Evolutionary conservation across 371 early-diverging fungal genomes (phyloP), one percentile per base, ranked within the genome.

Genomic region (Syncephalastrum sp.): DNA sequence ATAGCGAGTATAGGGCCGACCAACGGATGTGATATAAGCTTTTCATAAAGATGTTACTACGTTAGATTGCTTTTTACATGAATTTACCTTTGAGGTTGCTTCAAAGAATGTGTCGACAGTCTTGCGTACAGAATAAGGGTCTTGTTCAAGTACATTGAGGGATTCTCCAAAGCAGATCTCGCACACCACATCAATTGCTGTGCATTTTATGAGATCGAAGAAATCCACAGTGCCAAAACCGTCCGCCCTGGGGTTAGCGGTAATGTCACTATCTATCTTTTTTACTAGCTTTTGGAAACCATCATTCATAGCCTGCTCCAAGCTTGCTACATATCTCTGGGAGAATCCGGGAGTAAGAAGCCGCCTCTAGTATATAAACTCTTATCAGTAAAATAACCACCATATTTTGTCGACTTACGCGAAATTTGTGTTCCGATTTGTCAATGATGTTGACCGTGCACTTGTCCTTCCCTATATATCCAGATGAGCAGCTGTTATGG

Each of bases 281-380:
- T 48, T 43, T 1, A 72, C 17, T 24, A 75, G 43, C 3, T 27
- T 46, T 15, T 61, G 17, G 3, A 60, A 57, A 4, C 50, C 51
- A 0, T 44, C n/a, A 7, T 27, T 29, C 64, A 77, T 67, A 14
- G 60, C 54, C 0, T 60, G 68, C 50, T 77, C 75, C 14, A 77
- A 57, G 5, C 70, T 62, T 5, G 54, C 63, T 7, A 77, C 63
- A 47, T 74, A 75, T n/a, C 58, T 61, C 23, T 69, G 42, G 3
- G 72, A 68, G 43, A 77, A 77, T 1, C 75, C 77, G 14, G 72
- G 77, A 4, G 72, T 57, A 23, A 72, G 51, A 13, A 74, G 53
- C 41, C 69, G 70, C 62, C 71, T 61, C 71, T 71, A 14, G 12
- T 25, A 38, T 25, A 25, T 29, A 29, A 3, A 16, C 8, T 4